Conservation (phyloP, 371 early-diverging fungal genomes). For the Apophysomyces trapeziformis region DNA sequence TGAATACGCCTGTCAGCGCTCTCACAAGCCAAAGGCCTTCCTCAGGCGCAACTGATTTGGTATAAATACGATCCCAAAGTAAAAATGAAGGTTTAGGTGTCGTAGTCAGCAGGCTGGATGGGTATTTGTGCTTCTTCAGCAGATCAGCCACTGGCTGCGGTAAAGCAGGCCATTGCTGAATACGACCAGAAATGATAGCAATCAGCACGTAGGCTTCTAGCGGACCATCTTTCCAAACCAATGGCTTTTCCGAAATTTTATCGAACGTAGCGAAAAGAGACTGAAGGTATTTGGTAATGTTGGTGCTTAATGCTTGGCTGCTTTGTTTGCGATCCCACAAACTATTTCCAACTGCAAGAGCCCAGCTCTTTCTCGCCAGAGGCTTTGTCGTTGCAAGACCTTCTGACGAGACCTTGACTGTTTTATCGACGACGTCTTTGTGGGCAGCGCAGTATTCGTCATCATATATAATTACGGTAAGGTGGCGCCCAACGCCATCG, state of each 20-base stretch:
- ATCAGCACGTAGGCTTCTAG: conserved; percentile 76
- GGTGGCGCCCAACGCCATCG: conserved; percentile 65
- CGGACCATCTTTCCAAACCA: conserved; percentile 69
- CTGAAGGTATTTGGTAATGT: conserved; percentile 49
- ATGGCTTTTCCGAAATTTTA: conserved; percentile 68
- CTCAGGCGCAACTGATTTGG: conserved; percentile 68
- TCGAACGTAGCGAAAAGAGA: conserved; percentile 61
- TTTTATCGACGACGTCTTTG: conserved; percentile 41
- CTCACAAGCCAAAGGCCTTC: conserved; percentile 79
- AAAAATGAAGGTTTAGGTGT: conserved; percentile 73
- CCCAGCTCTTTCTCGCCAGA: conserved; percentile 63
- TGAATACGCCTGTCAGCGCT: conserved; percentile 57
- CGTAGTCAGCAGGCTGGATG: conserved; percentile 34
- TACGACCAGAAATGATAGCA: conserved; percentile 51
- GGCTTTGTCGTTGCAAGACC: conserved; percentile 66
- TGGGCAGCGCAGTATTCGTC: conserved; percentile 48
- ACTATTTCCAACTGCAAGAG: conserved; percentile 51
- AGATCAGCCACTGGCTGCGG: conserved; percentile 38
- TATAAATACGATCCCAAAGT: conserved; percentile 82
- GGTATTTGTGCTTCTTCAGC: conserved; percentile 48
- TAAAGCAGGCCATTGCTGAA: conserved; percentile 45
- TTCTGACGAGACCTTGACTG: conserved; percentile 52
- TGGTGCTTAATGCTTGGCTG: conserved; percentile 38
- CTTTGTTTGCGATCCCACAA: conserved; percentile 50
- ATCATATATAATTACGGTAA: conserved; percentile 55